Evolutionary conservation across 2,329 filamentous ascomycete genomes (phyloP), one percentile per base, ranked within the genome.

Genomic region (Penicillium crustosum): DNA sequence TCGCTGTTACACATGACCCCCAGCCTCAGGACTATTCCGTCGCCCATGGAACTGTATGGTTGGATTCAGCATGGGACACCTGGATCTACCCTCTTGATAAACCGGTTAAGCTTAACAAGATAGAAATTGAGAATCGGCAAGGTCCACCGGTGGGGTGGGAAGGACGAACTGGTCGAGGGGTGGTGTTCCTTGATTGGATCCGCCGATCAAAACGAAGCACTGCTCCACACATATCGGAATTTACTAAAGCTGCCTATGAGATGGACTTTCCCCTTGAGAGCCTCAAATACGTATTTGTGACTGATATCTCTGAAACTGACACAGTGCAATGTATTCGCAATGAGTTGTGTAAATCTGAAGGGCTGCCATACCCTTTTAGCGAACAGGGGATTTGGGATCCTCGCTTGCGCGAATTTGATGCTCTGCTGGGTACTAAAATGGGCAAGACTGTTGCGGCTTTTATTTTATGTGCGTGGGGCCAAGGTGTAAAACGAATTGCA

Each of bases 121-220:
- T 42, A 17, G n/a, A 41, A 7, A 31, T 51, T n/a, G 2, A 9
- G 7, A 29, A 21, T 12, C 25, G 8, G 3, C 7, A 17, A 47
- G 50, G 50, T 4, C 41, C 15, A 21, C 29, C 31, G 0, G 17
- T 47, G 5, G 31, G 39, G 1, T 60, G 58, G 58, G 23, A 44
- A 4, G 58, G 58, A 9, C 54, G 58, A 5, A 50, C 43, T 39
- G 49, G 43, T 43, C 29, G 12, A 25, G 45, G 54, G 2, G 45
- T 57, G 13, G 21, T 59, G 3, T 49, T 59, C n/a, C 7, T 59
- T 4, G 57, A 59, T 27, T 39, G 42, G 25, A 29, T 59, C 29
- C 43, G 42, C 6, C 49, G 53, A 9, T 43, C 47, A 4, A 35
- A n/a, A 4, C 17, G 23, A 19, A 38, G 31, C 5, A 13, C 4